Base-by-base conservation (phyloP, 805 yeast genomes). In the Spathaspora gorwiae region DNA sequence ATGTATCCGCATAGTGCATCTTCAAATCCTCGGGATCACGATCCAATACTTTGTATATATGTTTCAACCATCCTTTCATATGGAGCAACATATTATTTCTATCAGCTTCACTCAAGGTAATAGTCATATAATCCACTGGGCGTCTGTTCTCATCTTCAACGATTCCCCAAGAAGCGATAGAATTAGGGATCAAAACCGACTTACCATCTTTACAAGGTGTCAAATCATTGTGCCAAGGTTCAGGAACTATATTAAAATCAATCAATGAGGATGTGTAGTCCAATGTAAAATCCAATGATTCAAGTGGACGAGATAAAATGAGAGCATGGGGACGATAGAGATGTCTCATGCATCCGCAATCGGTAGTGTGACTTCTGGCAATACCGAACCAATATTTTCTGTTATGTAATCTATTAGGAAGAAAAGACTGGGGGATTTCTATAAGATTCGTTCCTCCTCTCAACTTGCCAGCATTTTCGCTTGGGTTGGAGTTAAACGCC, bases 401-500 rank as follows among this genome's bases (percentile, higher is more conserved):
- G n/a, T 46, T 41, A 3, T 55, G 59, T 15, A 41, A 12, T 6
- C 26, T 26, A 2, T 38, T n/a, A 7, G 48, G 48, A 10, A 47
- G 15, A 12, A 42, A 47, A 26, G 42, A 19, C 10, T 35, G 8
- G 9, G 58, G 58, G 8, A 47, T 47, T 43, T 55, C 62, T 12
- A 62, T 44, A 53, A 67, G 46, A 39, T 62, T 61, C 4, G 73
- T 65, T 3, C 72, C 72, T 8, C 73, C 73, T 47, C 73, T 50
- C 24, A 68, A 54, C 8, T 64, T 63, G 1, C 72, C 73, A 6
- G 63, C 65, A 26, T 41, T 42, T 9, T 54, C 52, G 26, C 55
- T 54, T 12, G 47, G 47, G 29, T 36, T 15, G 4, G 37, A 27
- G 14, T 46, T 46, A 19, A 46, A 56, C 6, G 43, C 39, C 38